Percentiles rank a stretch among this genome's conserved stretches.
Evolutionary conservation across 768 basidiomycete genomes (phyloP).

Genomic region (Lentinula sp.): DNA sequence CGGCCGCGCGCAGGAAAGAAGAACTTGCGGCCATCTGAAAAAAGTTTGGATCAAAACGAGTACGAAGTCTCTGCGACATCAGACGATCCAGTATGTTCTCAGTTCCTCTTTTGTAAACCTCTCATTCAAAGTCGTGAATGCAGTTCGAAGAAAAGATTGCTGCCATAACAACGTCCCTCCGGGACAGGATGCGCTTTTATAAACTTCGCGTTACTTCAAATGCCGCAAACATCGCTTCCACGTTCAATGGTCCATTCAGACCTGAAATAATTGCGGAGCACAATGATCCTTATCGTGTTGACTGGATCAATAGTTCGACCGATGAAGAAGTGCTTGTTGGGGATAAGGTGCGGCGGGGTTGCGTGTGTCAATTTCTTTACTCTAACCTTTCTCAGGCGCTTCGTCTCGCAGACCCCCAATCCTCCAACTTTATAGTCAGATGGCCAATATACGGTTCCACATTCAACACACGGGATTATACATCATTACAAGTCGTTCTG

Average conservation of each 20-base stretch:
- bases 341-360: constrained; percentile 44
- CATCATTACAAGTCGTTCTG: constrained; percentile 59
- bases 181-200: constrained; percentile 83
- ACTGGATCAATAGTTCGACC: constrained; percentile 67
- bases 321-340: constrained; percentile 58
- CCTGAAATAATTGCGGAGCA: constrained; percentile 82
- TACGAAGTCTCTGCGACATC: constrained; percentile 38
- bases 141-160: constrained; percentile 77
- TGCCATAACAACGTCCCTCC: constrained; percentile 62
- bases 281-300: constrained; percentile 76
- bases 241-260: constrained; percentile 78
- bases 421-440: constrained; percentile 64
- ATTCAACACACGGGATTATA: constrained; percentile 81
- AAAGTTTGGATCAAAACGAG: constrained; percentile 38
- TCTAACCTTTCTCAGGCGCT: constrained; percentile 45
- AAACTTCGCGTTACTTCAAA: constrained; percentile 72
- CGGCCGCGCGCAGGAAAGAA: constrained; percentile 41
- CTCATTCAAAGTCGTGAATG: background rate
- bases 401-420: constrained; percentile 60
- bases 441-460: constrained; percentile 80
- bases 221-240: constrained; percentile 62
- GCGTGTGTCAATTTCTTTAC: background rate
- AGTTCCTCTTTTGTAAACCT: background rate
- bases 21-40: constrained; percentile 13
- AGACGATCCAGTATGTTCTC: constrained; percentile 56